Percentiles rank a stretch among this genome's conserved stretches.
Conservation (phyloP, 2,329 filamentous ascomycete species). For the Claviceps arundinis region DNA sequence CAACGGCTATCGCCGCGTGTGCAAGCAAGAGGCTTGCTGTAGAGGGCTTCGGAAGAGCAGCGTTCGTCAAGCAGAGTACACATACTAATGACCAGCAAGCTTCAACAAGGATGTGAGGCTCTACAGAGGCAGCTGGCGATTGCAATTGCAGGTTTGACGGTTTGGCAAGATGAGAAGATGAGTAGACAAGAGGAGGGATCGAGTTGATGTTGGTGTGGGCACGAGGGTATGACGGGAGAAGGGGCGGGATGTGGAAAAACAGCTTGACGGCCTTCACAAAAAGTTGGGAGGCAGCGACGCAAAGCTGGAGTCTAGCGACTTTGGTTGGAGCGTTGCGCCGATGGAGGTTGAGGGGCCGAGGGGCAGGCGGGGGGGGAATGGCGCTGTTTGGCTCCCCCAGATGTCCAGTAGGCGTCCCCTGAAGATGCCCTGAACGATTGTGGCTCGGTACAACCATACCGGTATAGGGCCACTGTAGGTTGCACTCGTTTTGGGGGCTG, state of each 20-base stretch:
- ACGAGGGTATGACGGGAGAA: background rate
- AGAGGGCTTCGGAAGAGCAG: background rate
- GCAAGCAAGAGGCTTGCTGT: background rate
- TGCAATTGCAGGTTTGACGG: constrained; percentile 3
- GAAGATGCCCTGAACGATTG: too few species aligned
- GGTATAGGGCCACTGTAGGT: too few species aligned
- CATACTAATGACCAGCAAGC: constrained; percentile 8
- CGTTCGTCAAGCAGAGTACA: background rate
- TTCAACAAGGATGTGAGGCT: constrained; percentile 4
- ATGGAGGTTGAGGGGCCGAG: background rate
- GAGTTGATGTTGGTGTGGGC: constrained; percentile 1
- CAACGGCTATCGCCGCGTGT: background rate
- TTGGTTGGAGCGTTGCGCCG: background rate
- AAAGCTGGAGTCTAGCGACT: background rate
- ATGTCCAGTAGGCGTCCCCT: too few species aligned
- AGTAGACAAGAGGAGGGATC: background rate
- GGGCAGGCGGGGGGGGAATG: too few species aligned
- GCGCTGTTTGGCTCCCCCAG: too few species aligned
- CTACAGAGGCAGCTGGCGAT: background rate
- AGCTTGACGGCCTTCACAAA: constrained; percentile 4
- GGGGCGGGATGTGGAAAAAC: constrained; percentile 1
- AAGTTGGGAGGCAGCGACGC: background rate
- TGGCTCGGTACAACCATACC: too few species aligned
- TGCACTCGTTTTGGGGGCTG: background rate
- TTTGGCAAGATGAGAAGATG: background rate